Evolutionary conservation across 441 rosid genomes (phyloP).

Genomic region (Populus hybrid): DNA sequence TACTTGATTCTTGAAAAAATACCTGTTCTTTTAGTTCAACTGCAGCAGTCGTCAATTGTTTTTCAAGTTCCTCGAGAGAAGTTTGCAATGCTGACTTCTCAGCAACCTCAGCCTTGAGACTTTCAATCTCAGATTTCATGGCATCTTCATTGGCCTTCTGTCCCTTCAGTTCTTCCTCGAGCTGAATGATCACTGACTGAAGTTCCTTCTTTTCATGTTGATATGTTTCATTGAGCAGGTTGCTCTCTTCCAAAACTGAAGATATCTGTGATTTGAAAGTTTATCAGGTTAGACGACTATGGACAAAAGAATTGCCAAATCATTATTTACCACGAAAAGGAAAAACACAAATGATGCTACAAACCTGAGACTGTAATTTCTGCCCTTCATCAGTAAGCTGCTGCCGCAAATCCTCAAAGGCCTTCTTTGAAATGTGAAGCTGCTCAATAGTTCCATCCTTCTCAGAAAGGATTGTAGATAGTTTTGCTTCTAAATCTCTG

Average conservation of each 20-base stretch:
- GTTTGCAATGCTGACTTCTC: constrained; percentile 59
- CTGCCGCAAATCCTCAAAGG: constrained; percentile 60
- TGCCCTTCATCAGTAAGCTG: constrained; percentile 66
- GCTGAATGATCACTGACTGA: constrained; percentile 55
- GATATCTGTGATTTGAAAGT: constrained; percentile 50
- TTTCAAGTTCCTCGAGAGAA: constrained; percentile 61
- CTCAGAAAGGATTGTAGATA: constrained; percentile 47
- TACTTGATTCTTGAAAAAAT: constrained; percentile 14
- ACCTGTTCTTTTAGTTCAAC: constrained; percentile 62
- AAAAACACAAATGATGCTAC: constrained; percentile 10
- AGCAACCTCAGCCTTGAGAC: constrained; percentile 44
- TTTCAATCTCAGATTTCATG: constrained; percentile 51
- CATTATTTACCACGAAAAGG: neutral
- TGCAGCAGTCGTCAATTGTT: constrained; percentile 43
- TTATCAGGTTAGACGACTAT: constrained; percentile 16
- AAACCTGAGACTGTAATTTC: constrained; percentile 77
- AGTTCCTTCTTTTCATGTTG: constrained; percentile 74
- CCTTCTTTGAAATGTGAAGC: constrained; percentile 58
- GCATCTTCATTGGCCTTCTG: constrained; percentile 53
- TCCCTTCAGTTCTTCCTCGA: constrained; percentile 56
- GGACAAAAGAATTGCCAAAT: constrained; percentile 1
- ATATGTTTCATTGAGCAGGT: constrained; percentile 55
- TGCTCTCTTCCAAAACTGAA: constrained; percentile 72
- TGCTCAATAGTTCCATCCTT: constrained; percentile 62
- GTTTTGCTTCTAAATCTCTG: constrained; percentile 52